These are phyloP conservation scores for Vitis hybrid DNA, from an alignment of 177 flowering plant genomes.

Conservation along the genomic window DNA sequence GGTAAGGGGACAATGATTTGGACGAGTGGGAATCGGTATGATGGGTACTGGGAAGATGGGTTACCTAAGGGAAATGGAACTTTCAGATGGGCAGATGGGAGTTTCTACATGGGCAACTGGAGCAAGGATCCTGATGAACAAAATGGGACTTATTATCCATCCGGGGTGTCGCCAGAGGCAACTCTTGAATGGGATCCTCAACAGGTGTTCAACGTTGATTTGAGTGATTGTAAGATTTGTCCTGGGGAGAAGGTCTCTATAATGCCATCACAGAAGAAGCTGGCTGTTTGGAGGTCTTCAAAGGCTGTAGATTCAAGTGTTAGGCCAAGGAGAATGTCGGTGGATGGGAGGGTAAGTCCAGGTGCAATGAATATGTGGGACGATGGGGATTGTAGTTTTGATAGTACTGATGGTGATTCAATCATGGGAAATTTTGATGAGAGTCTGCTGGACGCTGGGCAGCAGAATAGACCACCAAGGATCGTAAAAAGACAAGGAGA, in stretches of 20 bases:
- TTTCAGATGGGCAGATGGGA: constrained; percentile 47
- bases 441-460: constrained; percentile 24
- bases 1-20: constrained; percentile 53
- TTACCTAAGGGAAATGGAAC: constrained; percentile 56
- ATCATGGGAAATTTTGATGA: constrained; percentile 20
- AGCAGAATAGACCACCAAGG: constrained; percentile 37
- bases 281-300: constrained; percentile 49
- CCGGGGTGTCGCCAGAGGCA: constrained; percentile 15
- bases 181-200: constrained; percentile 48
- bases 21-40: constrained; percentile 48
- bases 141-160: constrained; percentile 41
- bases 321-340: constrained; percentile 50
- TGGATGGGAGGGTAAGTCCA: constrained; percentile 44
- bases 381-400: constrained; percentile 12
- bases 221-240: constrained; percentile 32
- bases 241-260: constrained; percentile 41
- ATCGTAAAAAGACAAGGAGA: constrained; percentile 54
- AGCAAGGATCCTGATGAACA: constrained; percentile 42
- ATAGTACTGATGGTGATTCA: constrained; percentile 4
- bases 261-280: constrained; percentile 58
- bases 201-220: constrained; percentile 29
- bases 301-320: constrained; percentile 27
- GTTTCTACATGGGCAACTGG: constrained; percentile 52
- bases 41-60: constrained; percentile 60
- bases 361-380: constrained; percentile 32